These are phyloP conservation scores for Berkeleyomyces basicola DNA, from an alignment of 2,329 filamentous ascomycete species.

Conservation along the genomic window DNA sequence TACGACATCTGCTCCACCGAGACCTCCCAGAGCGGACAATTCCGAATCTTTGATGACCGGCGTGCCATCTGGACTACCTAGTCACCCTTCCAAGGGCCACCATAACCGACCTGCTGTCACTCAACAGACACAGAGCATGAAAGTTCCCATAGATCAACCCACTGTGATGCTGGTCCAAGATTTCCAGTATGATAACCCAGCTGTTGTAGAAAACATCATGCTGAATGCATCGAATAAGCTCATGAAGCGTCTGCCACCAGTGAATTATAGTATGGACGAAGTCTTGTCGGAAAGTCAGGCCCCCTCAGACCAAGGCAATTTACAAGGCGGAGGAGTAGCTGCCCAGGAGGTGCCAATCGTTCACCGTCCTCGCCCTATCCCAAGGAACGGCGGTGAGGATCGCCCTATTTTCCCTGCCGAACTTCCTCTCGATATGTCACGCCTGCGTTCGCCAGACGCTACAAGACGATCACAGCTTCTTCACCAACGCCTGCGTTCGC, in stretches of 20 bases:
- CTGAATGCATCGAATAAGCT: constrained; percentile 25
- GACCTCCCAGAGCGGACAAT: constrained; percentile 1
- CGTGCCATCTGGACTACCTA: background rate
- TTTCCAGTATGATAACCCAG: constrained; percentile 38
- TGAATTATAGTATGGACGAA: background rate
- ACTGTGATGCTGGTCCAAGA: constrained; percentile 40
- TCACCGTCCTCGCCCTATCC: constrained; percentile 39
- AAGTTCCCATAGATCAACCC: constrained; percentile 19
- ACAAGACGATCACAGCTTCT: constrained; percentile 25
- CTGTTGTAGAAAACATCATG: constrained; percentile 32
- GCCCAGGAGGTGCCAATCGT: constrained; percentile 24
- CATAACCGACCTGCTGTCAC: background rate
- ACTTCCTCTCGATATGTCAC: constrained; percentile 24
- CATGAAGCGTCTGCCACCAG: constrained; percentile 4
- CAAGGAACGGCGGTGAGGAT: constrained; percentile 30
- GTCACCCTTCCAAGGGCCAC: constrained; percentile 19
- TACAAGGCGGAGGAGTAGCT: background rate
- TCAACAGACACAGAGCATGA: background rate
- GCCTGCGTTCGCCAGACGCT: constrained; percentile 30
- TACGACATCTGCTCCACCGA: background rate
- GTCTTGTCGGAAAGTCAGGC: background rate
- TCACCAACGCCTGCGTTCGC: constrained; percentile 28
- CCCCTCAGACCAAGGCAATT: background rate
- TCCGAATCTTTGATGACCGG: background rate
- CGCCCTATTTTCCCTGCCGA: constrained; percentile 32